phyloP scores from a whole-genome alignment of 2,329 filamentous ascomycete species.

The Ceratocystis smalleyi region DNA sequence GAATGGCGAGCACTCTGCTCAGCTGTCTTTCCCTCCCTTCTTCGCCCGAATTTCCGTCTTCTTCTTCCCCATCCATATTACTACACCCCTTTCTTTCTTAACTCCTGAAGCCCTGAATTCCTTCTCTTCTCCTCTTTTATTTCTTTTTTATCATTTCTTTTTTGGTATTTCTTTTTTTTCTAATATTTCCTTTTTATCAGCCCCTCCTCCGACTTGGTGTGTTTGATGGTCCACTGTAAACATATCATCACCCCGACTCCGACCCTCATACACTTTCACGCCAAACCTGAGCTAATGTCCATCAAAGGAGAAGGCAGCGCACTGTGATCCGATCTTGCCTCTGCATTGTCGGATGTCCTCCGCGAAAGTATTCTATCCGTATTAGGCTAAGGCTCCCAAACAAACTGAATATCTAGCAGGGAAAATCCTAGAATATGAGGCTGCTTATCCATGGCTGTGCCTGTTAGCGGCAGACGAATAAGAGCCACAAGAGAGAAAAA shows the following conservation, averaged over 20 bases:
- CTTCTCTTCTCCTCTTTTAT: background rate
- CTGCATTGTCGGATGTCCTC: background rate
- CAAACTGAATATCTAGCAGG: background rate
- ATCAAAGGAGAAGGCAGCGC: background rate
- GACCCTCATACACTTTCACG: background rate
- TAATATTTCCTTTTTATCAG: background rate
- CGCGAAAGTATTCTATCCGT: background rate
- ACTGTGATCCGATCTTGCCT: slow-evolving; percentile 1
- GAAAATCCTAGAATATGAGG: background rate
- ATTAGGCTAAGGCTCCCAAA: background rate
- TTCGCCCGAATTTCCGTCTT: background rate
- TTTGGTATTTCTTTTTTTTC: background rate
- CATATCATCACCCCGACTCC: background rate
- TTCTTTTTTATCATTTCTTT: background rate
- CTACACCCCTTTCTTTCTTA: background rate
- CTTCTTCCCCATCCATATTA: background rate
- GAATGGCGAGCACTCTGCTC: background rate
- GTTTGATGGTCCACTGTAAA: slow-evolving; percentile 5
- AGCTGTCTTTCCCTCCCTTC: background rate
- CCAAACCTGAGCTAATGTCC: background rate
- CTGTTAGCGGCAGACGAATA: background rate
- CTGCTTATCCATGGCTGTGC: background rate
- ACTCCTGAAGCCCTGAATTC: background rate
- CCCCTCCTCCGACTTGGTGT: background rate
- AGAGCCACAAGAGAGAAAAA: background rate